These are phyloP conservation scores for Prunus davidiana DNA, from an alignment of 306 rosid species.

Conservation along the genomic window DNA sequence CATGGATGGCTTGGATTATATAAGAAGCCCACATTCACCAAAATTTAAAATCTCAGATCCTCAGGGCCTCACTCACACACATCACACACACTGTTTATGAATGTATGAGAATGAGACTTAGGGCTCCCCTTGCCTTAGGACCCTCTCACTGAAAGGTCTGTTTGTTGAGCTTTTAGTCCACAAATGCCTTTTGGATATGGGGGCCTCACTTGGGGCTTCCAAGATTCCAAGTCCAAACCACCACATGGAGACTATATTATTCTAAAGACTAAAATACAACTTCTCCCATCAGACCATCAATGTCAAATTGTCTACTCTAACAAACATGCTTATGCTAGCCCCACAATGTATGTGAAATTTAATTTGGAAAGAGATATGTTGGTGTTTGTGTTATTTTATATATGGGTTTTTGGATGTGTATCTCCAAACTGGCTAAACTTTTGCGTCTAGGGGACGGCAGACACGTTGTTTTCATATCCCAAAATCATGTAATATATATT, in stretches of 20 bases:
- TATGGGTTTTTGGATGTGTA: background rate
- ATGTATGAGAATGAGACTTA: background rate
- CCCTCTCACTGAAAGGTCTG: conserved; percentile 1
- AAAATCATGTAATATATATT: background rate
- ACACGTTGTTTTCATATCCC: too few relatives aligned
- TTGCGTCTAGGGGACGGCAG: background rate
- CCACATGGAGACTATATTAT: conserved; percentile 13
- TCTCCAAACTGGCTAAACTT: background rate
- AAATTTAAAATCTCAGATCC: conserved; percentile 2
- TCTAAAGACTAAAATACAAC: conserved; percentile 29
- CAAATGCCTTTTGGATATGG: conserved; percentile 13
- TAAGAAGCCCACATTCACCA: background rate
- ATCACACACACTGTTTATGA: background rate
- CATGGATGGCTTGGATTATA: too few relatives aligned
- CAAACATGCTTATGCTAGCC: conserved; percentile 12
- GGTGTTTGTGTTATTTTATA: background rate
- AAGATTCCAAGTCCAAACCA: conserved; percentile 12
- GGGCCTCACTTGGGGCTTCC: background rate
- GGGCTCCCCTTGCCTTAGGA: conserved; percentile 3
- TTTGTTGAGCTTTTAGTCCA: conserved; percentile 20
- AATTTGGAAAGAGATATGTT: conserved; percentile 17
- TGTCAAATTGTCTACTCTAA: background rate
- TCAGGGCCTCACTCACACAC: background rate
- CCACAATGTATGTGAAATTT: conserved; percentile 18
- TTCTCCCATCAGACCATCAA: conserved; percentile 22